Percentiles rank a stretch among this genome's conserved stretches.
Conservation (phyloP, 352 stramenopile species). For the Thraustotheca clavata region DNA sequence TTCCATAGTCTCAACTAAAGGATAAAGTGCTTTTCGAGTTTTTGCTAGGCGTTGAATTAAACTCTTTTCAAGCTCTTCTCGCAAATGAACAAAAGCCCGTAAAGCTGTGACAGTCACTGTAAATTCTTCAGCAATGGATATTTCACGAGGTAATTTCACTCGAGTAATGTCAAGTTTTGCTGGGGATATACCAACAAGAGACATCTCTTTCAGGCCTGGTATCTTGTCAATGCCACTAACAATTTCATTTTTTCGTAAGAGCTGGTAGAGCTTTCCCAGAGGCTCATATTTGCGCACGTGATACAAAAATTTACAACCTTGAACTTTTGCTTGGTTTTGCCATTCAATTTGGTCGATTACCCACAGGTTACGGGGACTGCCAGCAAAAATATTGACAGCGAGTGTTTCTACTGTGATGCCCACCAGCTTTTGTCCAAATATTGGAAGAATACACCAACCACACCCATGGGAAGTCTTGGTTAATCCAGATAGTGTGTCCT, state of each 20-base stretch:
- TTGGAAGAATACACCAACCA: conserved; percentile 88
- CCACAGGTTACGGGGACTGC: conserved; percentile 60
- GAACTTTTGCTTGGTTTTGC: conserved; percentile 44
- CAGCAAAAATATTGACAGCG: conserved; percentile 56
- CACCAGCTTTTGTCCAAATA: conserved; percentile 49
- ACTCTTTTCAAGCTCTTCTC: conserved; percentile 57
- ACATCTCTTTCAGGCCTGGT: conserved; percentile 58
- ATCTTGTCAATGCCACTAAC: conserved; percentile 70
- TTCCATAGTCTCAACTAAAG: conserved; percentile 38
- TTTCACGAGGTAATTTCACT: conserved; percentile 6
- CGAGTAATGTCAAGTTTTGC: neutral
- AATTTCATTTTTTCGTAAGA: conserved; percentile 83
- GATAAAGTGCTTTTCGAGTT: conserved; percentile 46
- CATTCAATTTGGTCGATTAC: conserved; percentile 43
- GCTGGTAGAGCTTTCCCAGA: conserved; percentile 39
- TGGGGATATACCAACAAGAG: conserved; percentile 30
- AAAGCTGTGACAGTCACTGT: conserved; percentile 40
- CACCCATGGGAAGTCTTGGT: conserved; percentile 70
- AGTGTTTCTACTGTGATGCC: conserved; percentile 13
- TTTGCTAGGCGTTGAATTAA: conserved; percentile 51
- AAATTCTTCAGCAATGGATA: conserved; percentile 38
- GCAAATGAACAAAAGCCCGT: conserved; percentile 56
- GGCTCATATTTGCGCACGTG: conserved; percentile 49
- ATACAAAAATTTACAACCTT: conserved; percentile 59
- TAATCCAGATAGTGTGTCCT: conserved; percentile 54